Evolutionary conservation across 495 filamentous ascomycete genomes (phyloP).

Genomic region (Darksidea phi): DNA sequence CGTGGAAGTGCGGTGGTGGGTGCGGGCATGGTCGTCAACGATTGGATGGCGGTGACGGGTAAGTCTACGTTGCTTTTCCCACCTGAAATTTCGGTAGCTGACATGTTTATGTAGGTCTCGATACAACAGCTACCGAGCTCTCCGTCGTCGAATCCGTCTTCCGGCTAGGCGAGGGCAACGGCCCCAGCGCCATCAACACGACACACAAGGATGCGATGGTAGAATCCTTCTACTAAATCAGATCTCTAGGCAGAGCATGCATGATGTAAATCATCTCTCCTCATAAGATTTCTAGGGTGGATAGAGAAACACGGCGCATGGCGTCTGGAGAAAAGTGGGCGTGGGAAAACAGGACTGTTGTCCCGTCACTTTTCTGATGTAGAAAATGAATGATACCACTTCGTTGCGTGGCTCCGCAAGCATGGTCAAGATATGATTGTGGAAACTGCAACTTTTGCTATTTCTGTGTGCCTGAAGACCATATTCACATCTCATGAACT

Average conservation of each 20-base stretch:
- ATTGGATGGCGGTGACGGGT: conserved; percentile 93
- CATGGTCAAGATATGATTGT: neutral
- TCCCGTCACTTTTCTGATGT: conserved; percentile 23
- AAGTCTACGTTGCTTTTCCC: conserved; percentile 1
- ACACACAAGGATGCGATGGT: conserved; percentile 96
- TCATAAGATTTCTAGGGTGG: neutral
- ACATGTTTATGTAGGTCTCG: conserved; percentile 53
- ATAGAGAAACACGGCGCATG: conserved; percentile 28
- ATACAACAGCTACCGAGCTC: conserved; percentile 95
- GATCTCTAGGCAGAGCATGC: conserved; percentile 1
- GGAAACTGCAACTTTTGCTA: neutral
- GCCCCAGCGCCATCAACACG: conserved; percentile 68
- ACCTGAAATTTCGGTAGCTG: neutral
- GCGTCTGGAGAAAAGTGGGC: conserved; percentile 31
- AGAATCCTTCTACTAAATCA: conserved; percentile 86
- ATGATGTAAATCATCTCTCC: neutral
- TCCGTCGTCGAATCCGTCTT: conserved; percentile 96
- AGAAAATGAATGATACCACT: conserved; percentile 32
- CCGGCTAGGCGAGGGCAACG: conserved; percentile 82
- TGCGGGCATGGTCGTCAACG: conserved; percentile 97
- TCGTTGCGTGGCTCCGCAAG: neutral
- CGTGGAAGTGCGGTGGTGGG: conserved; percentile 90
- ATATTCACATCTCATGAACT: neutral
- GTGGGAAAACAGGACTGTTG: neutral
- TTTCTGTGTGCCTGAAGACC: too few relatives aligned